Evolutionary conservation across 176 grass and related monocot species (phyloP), one percentile per base, ranked within the genome.

Genomic region (Rhipidocladum racemiflorum): DNA sequence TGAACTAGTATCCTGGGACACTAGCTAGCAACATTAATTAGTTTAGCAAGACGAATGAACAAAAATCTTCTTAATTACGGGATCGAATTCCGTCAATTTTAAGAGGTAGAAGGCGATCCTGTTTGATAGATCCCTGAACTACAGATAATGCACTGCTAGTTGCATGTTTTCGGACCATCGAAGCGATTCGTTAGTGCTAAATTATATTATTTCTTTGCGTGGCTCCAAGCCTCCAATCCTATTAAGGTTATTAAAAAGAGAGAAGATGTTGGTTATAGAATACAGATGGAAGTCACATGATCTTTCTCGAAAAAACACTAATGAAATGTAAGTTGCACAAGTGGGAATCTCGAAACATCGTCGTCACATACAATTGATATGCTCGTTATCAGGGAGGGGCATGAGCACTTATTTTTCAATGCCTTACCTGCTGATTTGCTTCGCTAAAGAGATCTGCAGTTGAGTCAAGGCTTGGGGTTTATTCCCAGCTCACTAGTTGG

Each of bases 371-470:
- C 59, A 24, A 34, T 9, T 40, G 67, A 65, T 46, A 9, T 56
- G 29, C n/a, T 1, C 25, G 51, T 65, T 67, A 34, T 84, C 40
- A 16, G 1, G 60, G 35, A 29, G 24, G 57, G 81, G 29, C 57
- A 32, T 74, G 13, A 48, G 14, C 53, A 23, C 30, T 55, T 73
- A 9, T 73, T 80, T 73, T 43, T 7, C 34, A 51, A 46, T 61
- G 49, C 9, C 11, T 25, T 18, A 1, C 32, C 59, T 25, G 59
- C 34, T 54, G 77, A 81, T 86, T 75, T 86, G 85, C 38, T 67
- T 40, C 7, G 60, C 48, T 46, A 59, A 74, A 62, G 20, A 81
- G 85, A 87, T 81, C 77, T 57, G 49, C 32, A 13, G 18, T 68
- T 36, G 38, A 66, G 43, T 34, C 12, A n/a, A n/a, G n/a, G n/a